Evolutionary conservation across 2,329 filamentous ascomycete species (phyloP), one percentile per base, ranked within the genome.

Genomic region (Paraconiothyrium brasiliense): DNA sequence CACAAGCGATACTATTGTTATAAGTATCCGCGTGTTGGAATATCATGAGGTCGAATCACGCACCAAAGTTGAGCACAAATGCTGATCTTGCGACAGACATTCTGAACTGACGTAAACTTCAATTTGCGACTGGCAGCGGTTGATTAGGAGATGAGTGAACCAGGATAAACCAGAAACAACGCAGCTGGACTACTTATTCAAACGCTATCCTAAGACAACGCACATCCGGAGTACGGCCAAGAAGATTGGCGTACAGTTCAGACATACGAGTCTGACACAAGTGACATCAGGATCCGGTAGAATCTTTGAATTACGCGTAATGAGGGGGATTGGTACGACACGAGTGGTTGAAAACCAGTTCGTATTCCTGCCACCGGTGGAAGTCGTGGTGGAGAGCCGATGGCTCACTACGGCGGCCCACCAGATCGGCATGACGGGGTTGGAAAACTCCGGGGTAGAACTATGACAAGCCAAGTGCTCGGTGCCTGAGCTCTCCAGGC

Each of bases 361-460:
- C 52, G 11, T 20, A 32, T 54, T 41, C 32, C 14, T 35, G n/a
- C 50, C n/a, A 43, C 14, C 49, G 46, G 46, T 52, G 49, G 43
- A 54, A 57, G 30, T n/a, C 39, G 58, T 51, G 39, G 57, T 58
- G 74, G 74, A 76, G 74, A 77, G 74, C 74, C 74, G 72, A 61
- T 48, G 55, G 32, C 37, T 27, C 34, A 50, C 49, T 14, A 61
- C 48, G 39, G n/a, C 13, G 5, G 9, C 34, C 34, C 37, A 3
- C 16, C 5, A 68, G 63, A 63, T 74, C 74, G 74, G 73, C 62
- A 64, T 66, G 69, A 71, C 61, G 55, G 43, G 11, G 30, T 50
- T n/a, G n/a, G 48, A 30, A 67, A 70, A 50, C 62, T 35, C 71
- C 70, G 71, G 71, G 58, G 41, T 59, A 46, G 20, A 11, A 7